phyloP scores from a whole-genome alignment of 2,329 filamentous ascomycete species.

The Aspergillus fructus region DNA sequence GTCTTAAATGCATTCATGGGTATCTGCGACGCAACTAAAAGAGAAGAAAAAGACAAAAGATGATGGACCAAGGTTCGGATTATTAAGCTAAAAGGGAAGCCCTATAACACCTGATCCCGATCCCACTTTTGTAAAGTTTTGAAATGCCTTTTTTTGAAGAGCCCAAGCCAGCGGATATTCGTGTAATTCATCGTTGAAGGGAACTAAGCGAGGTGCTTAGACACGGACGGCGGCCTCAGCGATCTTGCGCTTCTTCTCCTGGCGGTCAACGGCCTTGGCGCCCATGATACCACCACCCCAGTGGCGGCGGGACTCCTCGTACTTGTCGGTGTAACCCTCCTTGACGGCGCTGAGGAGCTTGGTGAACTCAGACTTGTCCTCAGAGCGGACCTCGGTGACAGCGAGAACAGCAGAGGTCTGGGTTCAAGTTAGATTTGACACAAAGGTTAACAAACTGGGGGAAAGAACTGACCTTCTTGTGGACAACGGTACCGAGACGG shows the following conservation, averaged over 20 bases:
- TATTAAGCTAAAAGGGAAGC: conserved; percentile 30
- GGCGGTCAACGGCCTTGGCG: conserved; percentile 78
- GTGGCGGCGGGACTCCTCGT: conserved; percentile 84
- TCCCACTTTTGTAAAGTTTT: conserved; percentile 14
- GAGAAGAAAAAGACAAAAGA: conserved; percentile 8
- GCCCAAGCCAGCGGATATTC: not conserved
- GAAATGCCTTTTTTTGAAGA: conserved; percentile 22
- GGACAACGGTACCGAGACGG: conserved; percentile 94
- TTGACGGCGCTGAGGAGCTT: conserved; percentile 97
- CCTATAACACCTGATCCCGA: conserved; percentile 22
- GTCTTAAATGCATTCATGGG: conserved; percentile 41
- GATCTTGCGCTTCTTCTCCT: conserved; percentile 91
- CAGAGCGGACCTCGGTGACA: conserved; percentile 91
- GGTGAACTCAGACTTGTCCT: conserved; percentile 97
- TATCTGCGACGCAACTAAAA: conserved; percentile 34
- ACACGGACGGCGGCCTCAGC: conserved; percentile 96
- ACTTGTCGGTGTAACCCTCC: conserved; percentile 96
- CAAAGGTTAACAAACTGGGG: not conserved
- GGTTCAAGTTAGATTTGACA: conserved; percentile 23
- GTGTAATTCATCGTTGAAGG: conserved; percentile 25
- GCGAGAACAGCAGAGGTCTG: conserved; percentile 94
- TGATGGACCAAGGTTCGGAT: conserved; percentile 22
- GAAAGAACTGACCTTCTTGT: conserved; percentile 81
- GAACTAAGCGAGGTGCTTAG: conserved; percentile 54
- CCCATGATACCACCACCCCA: conserved; percentile 99